phyloP scores from a whole-genome alignment of 768 basidiomycete genomes.

The Rhodotorula toruloides region DNA sequence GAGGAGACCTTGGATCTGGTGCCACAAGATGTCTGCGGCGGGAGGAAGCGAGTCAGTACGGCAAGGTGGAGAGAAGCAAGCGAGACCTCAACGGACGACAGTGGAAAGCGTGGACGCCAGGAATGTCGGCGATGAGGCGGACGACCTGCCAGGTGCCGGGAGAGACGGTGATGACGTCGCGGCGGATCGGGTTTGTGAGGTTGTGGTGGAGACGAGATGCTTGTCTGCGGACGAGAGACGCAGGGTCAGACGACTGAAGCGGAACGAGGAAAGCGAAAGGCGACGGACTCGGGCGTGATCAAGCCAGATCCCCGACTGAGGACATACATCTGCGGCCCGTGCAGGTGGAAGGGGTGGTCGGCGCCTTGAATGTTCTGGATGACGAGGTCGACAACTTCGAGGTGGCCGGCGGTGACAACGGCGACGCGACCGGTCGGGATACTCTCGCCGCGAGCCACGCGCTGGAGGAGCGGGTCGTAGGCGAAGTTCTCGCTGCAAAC shows the following conservation, averaged over 20 bases:
- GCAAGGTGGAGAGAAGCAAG: too few species aligned
- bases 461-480: conserved; percentile 14
- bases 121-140: conserved; percentile 4
- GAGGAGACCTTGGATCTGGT: conserved; percentile 12
- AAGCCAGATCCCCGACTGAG: background rate
- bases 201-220: background rate
- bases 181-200: conserved; percentile 13
- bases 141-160: conserved; percentile 1
- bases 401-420: background rate
- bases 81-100: conserved; percentile 1
- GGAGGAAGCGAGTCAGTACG: too few species aligned
- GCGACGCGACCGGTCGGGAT: background rate
- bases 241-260: too few species aligned
- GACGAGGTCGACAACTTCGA: background rate
- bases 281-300: background rate
- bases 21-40: background rate
- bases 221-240: background rate
- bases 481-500: conserved; percentile 9
- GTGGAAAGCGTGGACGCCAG: conserved; percentile 8
- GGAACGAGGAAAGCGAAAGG: too few species aligned
- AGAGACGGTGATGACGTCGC: conserved; percentile 14
- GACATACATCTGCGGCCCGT: background rate
- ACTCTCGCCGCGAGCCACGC: conserved; percentile 3
- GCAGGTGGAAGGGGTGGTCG: conserved; percentile 19
- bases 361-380: conserved; percentile 6